A percentile compares a stretch with the other conserved stretches of the same genome.
These are phyloP conservation scores for Chalciporus chontae DNA, from an alignment of 768 basidiomycete species.

Conservation along the genomic window DNA sequence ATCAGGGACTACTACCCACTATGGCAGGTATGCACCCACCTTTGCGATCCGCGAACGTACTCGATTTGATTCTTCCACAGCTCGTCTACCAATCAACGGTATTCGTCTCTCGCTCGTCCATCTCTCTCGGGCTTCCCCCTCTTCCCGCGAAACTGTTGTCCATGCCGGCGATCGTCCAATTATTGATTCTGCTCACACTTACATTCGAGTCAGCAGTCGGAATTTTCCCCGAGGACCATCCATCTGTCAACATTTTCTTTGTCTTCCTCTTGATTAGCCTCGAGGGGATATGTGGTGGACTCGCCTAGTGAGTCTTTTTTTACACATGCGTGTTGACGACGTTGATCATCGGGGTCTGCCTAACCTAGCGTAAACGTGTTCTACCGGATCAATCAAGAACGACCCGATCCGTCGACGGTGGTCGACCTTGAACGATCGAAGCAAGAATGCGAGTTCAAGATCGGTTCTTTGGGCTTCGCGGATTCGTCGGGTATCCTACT, in stretches of 20 bases:
- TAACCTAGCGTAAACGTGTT: conserved; percentile 77
- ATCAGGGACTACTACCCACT: conserved; percentile 93
- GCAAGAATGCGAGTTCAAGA: conserved; percentile 86
- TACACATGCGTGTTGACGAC: not conserved
- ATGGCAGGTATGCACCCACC: conserved; percentile 66
- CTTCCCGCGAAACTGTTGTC: conserved; percentile 66
- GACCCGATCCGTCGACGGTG: conserved; percentile 41
- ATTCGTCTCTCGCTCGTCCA: conserved; percentile 89
- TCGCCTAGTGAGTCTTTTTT: conserved; percentile 67
- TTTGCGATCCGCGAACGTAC: not conserved
- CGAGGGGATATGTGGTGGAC: conserved; percentile 91
- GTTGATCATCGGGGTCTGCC: not conserved
- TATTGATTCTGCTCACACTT: conserved; percentile 56
- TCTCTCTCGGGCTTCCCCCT: conserved; percentile 80
- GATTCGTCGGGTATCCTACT: conserved; percentile 70
- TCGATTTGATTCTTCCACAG: conserved; percentile 31
- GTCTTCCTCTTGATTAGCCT: conserved; percentile 78
- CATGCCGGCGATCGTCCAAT: conserved; percentile 74
- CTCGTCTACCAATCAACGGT: conserved; percentile 89
- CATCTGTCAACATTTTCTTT: conserved; percentile 49
- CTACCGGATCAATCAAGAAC: conserved; percentile 77
- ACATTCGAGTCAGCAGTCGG: conserved; percentile 67
- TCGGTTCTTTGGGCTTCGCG: conserved; percentile 84
- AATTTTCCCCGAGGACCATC: conserved; percentile 47
- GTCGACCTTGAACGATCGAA: conserved; percentile 55